A percentile compares a stretch with the other conserved stretches of the same genome.
These are phyloP conservation scores for Schwanniomyces sp. DNA, from an alignment of 805 yeast genomes.

Conservation along the genomic window DNA sequence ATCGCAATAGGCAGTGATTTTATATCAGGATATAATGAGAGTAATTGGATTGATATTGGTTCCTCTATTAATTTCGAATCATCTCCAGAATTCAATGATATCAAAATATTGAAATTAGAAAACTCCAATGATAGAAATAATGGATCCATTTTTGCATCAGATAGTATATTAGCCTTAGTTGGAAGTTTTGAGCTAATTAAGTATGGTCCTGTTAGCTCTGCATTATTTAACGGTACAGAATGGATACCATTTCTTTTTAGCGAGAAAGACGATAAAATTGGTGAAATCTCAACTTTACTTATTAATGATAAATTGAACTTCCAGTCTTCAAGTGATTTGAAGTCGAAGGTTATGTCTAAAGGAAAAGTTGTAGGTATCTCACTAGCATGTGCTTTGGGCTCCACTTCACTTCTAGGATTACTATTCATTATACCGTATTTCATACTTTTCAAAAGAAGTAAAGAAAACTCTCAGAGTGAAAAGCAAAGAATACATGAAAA, in stretches of 20 bases:
- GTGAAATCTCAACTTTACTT: conserved; percentile 30
- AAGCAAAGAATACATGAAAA: conserved; percentile 40
- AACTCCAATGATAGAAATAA: conserved; percentile 26
- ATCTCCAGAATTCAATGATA: conserved; percentile 41
- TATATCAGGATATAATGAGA: conserved; percentile 45
- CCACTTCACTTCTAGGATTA: conserved; percentile 40
- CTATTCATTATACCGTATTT: conserved; percentile 41
- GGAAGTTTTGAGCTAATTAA: conserved; percentile 52
- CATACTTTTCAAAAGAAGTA: conserved; percentile 29
- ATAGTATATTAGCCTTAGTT: conserved; percentile 51
- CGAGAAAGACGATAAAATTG: conserved; percentile 16
- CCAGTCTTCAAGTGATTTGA: conserved; percentile 35
- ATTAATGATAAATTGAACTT: conserved; percentile 33
- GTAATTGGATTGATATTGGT: conserved; percentile 48
- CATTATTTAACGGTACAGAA: conserved; percentile 58
- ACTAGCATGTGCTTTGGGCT: conserved; percentile 45
- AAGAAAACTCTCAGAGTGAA: conserved; percentile 13
- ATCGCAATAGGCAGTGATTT: conserved; percentile 34
- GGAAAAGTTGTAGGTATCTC: conserved; percentile 48
- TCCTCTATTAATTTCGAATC: conserved; percentile 23
- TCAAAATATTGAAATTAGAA: conserved; percentile 41
- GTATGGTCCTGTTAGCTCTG: conserved; percentile 61
- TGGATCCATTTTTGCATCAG: conserved; percentile 40
- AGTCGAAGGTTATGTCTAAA: conserved; percentile 21
- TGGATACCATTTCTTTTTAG: conserved; percentile 67